Evolutionary conservation across 176 grass and related monocot species (phyloP).

Genomic region (Carex parvula): DNA sequence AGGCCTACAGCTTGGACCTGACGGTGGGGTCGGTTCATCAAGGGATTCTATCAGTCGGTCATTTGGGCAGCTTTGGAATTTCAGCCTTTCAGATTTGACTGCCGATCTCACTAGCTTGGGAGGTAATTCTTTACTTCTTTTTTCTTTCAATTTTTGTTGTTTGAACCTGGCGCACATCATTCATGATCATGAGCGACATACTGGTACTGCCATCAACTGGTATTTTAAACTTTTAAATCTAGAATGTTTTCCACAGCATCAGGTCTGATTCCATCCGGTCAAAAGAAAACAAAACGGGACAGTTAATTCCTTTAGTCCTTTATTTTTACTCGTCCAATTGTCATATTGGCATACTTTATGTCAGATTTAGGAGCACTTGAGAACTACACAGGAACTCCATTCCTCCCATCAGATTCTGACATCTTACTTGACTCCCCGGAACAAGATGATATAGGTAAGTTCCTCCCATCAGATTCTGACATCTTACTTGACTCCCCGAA

Average conservation of each 20-base stretch:
- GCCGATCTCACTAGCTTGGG: slow-evolving; percentile 85
- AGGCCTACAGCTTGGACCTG: slow-evolving; percentile 66
- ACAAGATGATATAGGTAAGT: slow-evolving; percentile 91
- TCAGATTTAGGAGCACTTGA: slow-evolving; percentile 82
- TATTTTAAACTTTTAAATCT: not conserved
- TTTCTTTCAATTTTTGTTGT: slow-evolving; percentile 15
- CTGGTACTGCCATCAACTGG: not conserved
- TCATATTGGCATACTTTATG: slow-evolving; percentile 2
- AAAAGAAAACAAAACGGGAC: not conserved
- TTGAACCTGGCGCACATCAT: not conserved
- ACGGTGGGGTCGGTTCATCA: slow-evolving; percentile 54
- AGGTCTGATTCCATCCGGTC: not conserved
- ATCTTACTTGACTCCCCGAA: slow-evolving; percentile 86
- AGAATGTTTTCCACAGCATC: not conserved
- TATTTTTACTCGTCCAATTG: not conserved
- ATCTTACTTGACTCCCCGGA: slow-evolving; percentile 86
- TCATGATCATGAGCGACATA: not conserved
- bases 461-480: slow-evolving; percentile 84
- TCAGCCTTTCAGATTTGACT: slow-evolving; percentile 92
- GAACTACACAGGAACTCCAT: slow-evolving; percentile 79
- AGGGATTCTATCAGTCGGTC: slow-evolving; percentile 74
- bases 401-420: slow-evolving; percentile 84
- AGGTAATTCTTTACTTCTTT: slow-evolving; percentile 43
- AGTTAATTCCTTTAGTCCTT: not conserved
- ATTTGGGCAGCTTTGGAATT: slow-evolving; percentile 93